phyloP scores from a whole-genome alignment of 2,329 filamentous ascomycete genomes.

The Penicillium nordicum region DNA sequence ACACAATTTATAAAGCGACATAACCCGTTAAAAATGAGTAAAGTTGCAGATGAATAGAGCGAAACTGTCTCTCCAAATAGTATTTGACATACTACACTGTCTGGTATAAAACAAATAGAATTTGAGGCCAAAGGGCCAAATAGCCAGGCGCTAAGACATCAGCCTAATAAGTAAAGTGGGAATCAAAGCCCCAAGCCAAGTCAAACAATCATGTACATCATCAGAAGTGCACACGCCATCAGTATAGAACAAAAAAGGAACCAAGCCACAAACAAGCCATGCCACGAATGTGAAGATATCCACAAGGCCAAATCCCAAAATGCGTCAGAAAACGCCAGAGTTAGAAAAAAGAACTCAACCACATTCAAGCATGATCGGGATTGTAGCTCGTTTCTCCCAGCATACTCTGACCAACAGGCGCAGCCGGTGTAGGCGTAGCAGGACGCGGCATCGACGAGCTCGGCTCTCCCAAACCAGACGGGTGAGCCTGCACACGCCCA shows the following conservation, averaged over 20 bases:
- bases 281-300: slow-evolving; percentile 5
- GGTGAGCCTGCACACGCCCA: slow-evolving; percentile 45
- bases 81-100: background rate
- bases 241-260: background rate
- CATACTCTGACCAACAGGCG: slow-evolving; percentile 55
- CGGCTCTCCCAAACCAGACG: slow-evolving; percentile 30
- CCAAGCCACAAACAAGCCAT: background rate
- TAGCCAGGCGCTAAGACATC: background rate
- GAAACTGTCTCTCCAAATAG: background rate
- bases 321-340: slow-evolving; percentile 2
- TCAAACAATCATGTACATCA: slow-evolving; percentile 7
- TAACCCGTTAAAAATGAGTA: background rate
- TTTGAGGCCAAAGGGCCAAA: background rate
- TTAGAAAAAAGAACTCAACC: background rate
- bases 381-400: slow-evolving; percentile 69
- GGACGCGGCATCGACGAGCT: slow-evolving; percentile 34
- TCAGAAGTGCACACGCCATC: slow-evolving; percentile 5
- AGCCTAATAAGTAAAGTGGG: background rate
- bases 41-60: background rate
- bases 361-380: slow-evolving; percentile 53
- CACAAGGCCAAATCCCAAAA: background rate
- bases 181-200: background rate
- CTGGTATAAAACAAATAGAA: background rate
- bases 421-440: slow-evolving; percentile 51
- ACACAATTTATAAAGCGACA: background rate